phyloP scores from a whole-genome alignment of 1,284 basidiomycete genomes.

The Ceratobasidium sp. region DNA sequence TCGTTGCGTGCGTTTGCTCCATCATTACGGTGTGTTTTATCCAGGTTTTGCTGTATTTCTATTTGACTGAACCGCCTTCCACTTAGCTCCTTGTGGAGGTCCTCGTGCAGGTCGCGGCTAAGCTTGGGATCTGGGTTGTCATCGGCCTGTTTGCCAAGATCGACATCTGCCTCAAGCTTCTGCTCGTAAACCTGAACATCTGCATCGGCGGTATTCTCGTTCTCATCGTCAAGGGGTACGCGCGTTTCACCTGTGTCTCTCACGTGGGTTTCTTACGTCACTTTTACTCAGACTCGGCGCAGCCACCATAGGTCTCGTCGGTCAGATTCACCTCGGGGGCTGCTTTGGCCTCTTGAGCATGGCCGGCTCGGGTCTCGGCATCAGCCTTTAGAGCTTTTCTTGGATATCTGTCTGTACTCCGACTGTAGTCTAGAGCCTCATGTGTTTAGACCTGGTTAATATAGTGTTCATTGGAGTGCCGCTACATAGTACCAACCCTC shows the following conservation, averaged over 20 bases:
- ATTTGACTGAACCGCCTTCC: too few relatives aligned
- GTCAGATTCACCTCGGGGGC: conserved; percentile 5
- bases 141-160: conserved; percentile 18
- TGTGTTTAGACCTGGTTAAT: too few relatives aligned
- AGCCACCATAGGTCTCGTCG: conserved; percentile 4
- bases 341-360: conserved; percentile 4
- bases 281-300: not conserved
- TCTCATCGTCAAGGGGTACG: conserved; percentile 29
- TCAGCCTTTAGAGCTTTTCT: too few relatives aligned
- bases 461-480: too few relatives aligned
- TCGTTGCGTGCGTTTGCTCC: conserved; percentile 21
- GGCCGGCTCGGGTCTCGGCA: too few relatives aligned
- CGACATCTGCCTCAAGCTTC: conserved; percentile 7
- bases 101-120: conserved; percentile 5
- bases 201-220: conserved; percentile 26
- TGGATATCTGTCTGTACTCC: too few relatives aligned
- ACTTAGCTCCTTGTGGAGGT: conserved; percentile 23
- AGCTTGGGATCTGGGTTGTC: conserved; percentile 4
- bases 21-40: conserved; percentile 16
- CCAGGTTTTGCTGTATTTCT: not conserved
- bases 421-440: too few relatives aligned
- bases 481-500: too few relatives aligned
- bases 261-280: too few relatives aligned
- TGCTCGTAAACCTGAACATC: conserved; percentile 15
- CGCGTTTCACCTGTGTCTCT: too few relatives aligned